Evolutionary conservation across 2,329 filamentous ascomycete species (phyloP).

Genomic region (Curvularia spicifera): DNA sequence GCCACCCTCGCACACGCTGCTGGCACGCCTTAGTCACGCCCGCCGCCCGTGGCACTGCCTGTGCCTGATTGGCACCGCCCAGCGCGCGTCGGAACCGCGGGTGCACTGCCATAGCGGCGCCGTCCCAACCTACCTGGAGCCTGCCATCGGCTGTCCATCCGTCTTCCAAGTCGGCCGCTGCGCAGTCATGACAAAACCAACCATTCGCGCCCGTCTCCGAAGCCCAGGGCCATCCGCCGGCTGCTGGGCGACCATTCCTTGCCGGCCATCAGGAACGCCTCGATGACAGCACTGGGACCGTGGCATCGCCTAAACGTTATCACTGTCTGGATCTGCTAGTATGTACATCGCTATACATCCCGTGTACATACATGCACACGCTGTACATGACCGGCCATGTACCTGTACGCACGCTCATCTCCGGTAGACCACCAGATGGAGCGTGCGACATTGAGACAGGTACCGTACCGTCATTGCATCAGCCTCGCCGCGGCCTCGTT

Average conservation of each 20-base stretch:
- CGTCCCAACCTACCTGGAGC: no score
- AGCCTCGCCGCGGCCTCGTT: constrained; percentile 18
- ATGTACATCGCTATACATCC: no score
- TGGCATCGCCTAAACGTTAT: not conserved
- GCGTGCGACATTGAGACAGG: constrained; percentile 24
- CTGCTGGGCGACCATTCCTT: constrained; percentile 22
- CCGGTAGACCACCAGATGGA: constrained; percentile 13
- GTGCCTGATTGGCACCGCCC: no score
- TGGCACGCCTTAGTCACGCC: constrained; percentile 18
- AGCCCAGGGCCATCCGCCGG: not conserved
- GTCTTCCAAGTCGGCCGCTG: constrained; percentile 16
- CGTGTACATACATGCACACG: no score
- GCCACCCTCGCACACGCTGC: not conserved
- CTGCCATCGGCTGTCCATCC: not conserved
- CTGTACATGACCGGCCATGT: not conserved
- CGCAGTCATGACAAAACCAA: constrained; percentile 30
- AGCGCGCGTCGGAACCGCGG: constrained; percentile 40
- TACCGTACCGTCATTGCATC: constrained; percentile 7
- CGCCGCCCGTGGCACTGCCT: no score
- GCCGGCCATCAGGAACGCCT: constrained; percentile 21
- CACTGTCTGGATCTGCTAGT: not conserved
- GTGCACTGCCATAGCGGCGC: constrained; percentile 35
- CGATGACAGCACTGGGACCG: not conserved
- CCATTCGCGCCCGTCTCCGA: constrained; percentile 15
- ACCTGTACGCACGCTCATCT: not conserved